A percentile compares a stretch with the other conserved stretches of the same genome.
These are phyloP conservation scores for Toxoplasma gondii DNA, from an alignment of 169 alveolate genomes.

Conservation along the genomic window DNA sequence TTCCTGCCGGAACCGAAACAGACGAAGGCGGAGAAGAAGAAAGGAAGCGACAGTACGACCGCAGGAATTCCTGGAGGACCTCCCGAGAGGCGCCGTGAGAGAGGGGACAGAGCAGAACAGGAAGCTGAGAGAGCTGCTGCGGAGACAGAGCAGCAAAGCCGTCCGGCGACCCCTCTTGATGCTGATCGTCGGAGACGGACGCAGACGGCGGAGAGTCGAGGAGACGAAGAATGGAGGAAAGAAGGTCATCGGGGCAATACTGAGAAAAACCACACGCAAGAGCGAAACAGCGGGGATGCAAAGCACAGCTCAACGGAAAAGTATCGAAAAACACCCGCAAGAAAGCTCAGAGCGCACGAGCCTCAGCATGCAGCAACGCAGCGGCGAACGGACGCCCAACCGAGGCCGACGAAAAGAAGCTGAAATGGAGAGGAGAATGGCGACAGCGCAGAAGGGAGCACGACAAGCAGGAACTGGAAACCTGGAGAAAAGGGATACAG, in stretches of 20 bases:
- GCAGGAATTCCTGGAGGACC: background rate
- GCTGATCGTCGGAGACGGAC: background rate
- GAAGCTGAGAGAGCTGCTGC: constrained; percentile 10
- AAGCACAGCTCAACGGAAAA: background rate
- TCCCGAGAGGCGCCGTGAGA: background rate
- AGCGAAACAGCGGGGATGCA: background rate
- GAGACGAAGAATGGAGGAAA: background rate
- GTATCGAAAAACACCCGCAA: background rate
- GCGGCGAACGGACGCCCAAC: background rate
- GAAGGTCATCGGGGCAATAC: background rate
- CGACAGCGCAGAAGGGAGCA: too few species aligned
- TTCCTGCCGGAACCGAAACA: background rate
- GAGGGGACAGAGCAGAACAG: background rate
- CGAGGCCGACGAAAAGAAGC: background rate
- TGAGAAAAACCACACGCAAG: background rate
- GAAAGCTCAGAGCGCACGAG: background rate
- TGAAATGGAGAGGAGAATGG: background rate
- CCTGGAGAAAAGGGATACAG: too few species aligned
- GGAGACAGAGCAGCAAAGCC: background rate
- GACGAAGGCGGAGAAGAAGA: background rate
- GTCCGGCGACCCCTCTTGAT: background rate
- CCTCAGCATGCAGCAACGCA: background rate
- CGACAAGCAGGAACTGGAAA: too few species aligned
- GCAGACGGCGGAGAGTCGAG: background rate
- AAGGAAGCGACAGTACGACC: background rate